These are phyloP conservation scores for Solanum aculeatissimum DNA, from an alignment of 305 asterid species.

Conservation along the genomic window DNA sequence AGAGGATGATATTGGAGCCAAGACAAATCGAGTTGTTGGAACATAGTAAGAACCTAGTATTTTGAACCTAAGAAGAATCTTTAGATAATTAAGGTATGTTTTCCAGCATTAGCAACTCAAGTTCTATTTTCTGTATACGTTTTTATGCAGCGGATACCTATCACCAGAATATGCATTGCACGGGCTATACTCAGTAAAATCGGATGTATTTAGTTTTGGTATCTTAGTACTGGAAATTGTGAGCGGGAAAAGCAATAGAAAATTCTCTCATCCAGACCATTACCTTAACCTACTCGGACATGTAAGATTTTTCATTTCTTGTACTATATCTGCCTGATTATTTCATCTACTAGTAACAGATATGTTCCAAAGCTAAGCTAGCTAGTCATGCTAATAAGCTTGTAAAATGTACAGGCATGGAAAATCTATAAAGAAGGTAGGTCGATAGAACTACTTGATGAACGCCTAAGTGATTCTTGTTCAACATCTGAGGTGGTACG, in stretches of 20 bases:
- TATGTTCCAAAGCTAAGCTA: not conserved
- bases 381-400: not conserved
- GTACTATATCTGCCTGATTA: not conserved
- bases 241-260: slow-evolving; percentile 14
- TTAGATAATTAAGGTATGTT: not conserved
- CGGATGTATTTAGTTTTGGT: slow-evolving; percentile 24
- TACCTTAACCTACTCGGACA: slow-evolving; percentile 14
- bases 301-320: not conserved
- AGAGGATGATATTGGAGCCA: slow-evolving; percentile 6
- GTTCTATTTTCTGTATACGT: not conserved
- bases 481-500: slow-evolving; percentile 7
- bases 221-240: slow-evolving; percentile 19
- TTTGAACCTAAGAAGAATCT: not conserved
- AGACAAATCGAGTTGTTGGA: slow-evolving; percentile 21
- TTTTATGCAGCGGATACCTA: slow-evolving; percentile 13
- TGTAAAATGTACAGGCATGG: slow-evolving; percentile 13
- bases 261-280: slow-evolving; percentile 7
- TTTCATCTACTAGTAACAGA: not conserved
- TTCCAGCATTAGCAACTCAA: not conserved
- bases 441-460: slow-evolving; percentile 18
- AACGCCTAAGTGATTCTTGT: not conserved
- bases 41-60: slow-evolving; percentile 9
- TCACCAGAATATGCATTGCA: slow-evolving; percentile 22
- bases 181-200: slow-evolving; percentile 16
- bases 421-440: slow-evolving; percentile 16